Base-by-base conservation (phyloP, 2,329 filamentous ascomycete genomes). In the Juglanconis oblonga region DNA sequence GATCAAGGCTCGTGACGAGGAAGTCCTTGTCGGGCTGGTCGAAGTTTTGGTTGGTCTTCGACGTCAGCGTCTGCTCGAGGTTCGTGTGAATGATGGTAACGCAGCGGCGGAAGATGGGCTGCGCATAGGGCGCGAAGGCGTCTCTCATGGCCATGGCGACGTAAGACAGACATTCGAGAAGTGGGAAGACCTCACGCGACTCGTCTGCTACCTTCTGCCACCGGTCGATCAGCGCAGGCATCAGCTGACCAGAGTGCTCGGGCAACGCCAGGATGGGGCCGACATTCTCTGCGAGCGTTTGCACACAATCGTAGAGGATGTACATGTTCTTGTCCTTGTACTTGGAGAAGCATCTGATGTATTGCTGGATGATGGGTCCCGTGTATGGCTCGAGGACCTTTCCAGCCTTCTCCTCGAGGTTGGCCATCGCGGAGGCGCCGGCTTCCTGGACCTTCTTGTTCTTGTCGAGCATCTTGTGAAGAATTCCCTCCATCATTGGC, bases 291-390 rank as follows among this genome's bases (percentile, higher is more conserved):
- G 95, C 95, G 59, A 99, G 80, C 0, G 95, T 99, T 77, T 99
- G 95, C 38, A 99, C 91, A 73, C 95, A 98, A 76, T 99, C 95
- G 77, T 99, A 99, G 38, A 99, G 85, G 57, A 98, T 96, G 78
- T 96, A 97, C 87, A 98, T 97, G 78, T 99, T 99, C 69, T 92
- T 89, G 75, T 98, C 94, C 81, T 99, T 98, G 85, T 98, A 99
- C 75, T 90, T 92, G 56, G 81, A 84, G 75, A 99, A 99, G 74
- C 95, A 99, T 62, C 84, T 82, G 55, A 97, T 92, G 70, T 94
- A 98, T 72, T 98, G 95, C 63, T 88, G 88, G 56, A 98, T 86
- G 68, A 99, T 98, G 32, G 93, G 91, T 33, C 88, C 84, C 68
- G 91, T 93, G 76, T 97, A 99, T 0, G 91, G 91, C 64, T 88